Conservation (phyloP, 1,284 basidiomycete species). For the Cystobasidium sp. region DNA sequence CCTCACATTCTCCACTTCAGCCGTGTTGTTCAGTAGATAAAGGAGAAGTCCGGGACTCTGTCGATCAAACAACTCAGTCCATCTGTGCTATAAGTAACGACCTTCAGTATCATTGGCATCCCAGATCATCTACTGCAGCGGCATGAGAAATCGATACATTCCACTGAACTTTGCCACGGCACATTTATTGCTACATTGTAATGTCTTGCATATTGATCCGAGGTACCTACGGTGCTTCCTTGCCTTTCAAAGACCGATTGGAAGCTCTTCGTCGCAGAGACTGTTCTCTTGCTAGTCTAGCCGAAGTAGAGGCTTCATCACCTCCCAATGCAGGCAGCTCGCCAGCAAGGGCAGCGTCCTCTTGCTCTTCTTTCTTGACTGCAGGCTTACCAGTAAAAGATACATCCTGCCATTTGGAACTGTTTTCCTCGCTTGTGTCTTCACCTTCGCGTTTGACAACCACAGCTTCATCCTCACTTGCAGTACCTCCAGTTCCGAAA, state of each 20-base stretch:
- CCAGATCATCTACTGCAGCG: too few species aligned
- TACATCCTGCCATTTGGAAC: slow-evolving; percentile 8
- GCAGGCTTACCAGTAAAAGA: neutral
- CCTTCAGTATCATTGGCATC: too few species aligned
- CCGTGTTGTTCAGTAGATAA: neutral
- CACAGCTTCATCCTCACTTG: slow-evolving; percentile 10
- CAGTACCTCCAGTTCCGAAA: neutral
- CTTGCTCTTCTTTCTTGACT: slow-evolving; percentile 4
- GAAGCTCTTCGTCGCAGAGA: slow-evolving; percentile 5
- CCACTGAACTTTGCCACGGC: too few species aligned
- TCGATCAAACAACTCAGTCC: neutral
- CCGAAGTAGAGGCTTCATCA: neutral
- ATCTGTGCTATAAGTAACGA: too few species aligned
- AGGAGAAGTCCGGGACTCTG: neutral
- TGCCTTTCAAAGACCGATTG: slow-evolving; percentile 1
- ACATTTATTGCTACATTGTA: neutral
- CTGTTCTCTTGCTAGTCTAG: slow-evolving; percentile 2
- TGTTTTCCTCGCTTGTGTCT: slow-evolving; percentile 1
- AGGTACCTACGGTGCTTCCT: neutral
- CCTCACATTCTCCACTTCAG: neutral
- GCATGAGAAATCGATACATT: too few species aligned
- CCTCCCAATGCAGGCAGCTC: neutral
- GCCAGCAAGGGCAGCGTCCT: neutral
- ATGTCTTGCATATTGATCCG: neutral
- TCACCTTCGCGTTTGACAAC: neutral